These are phyloP conservation scores for Pseudisothecium myosuroides DNA, from an alignment of 225 moss, liverwort and hornwort species.

Conservation along the genomic window DNA sequence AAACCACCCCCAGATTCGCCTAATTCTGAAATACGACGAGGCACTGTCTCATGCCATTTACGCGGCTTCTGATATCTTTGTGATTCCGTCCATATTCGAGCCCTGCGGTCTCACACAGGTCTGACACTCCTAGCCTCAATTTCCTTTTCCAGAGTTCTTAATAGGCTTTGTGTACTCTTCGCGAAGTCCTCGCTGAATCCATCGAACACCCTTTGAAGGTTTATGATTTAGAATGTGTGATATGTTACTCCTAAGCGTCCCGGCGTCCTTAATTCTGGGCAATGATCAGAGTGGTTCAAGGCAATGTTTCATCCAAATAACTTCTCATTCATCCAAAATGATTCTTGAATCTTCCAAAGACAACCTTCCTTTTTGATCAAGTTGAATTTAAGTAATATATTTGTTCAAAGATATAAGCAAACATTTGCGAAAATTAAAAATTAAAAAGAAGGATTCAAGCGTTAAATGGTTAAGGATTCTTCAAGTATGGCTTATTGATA, in stretches of 20 bases:
- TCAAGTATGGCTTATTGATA: neutral
- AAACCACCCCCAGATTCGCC: slow-evolving; percentile 72
- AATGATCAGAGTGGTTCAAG: neutral
- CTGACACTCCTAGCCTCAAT: neutral
- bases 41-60: slow-evolving; percentile 88
- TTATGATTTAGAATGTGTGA: neutral
- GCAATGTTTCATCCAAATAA: neutral
- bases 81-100: slow-evolving; percentile 93
- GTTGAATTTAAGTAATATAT: neutral
- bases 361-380: neutral
- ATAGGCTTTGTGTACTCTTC: neutral
- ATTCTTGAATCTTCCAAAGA: neutral
- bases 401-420: too few relatives aligned
- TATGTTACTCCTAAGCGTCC: neutral
- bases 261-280: neutral
- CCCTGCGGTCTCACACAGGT: slow-evolving; percentile 99
- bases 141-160: neutral
- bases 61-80: slow-evolving; percentile 85
- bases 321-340: neutral
- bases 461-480: neutral
- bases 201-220: neutral
- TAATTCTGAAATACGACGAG: slow-evolving; percentile 88
- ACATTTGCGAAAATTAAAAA: neutral
- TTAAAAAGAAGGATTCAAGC: neutral
- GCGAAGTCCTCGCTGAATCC: neutral